Base-by-base conservation (phyloP, 345 rosid species). In the Sonneratia alba region DNA sequence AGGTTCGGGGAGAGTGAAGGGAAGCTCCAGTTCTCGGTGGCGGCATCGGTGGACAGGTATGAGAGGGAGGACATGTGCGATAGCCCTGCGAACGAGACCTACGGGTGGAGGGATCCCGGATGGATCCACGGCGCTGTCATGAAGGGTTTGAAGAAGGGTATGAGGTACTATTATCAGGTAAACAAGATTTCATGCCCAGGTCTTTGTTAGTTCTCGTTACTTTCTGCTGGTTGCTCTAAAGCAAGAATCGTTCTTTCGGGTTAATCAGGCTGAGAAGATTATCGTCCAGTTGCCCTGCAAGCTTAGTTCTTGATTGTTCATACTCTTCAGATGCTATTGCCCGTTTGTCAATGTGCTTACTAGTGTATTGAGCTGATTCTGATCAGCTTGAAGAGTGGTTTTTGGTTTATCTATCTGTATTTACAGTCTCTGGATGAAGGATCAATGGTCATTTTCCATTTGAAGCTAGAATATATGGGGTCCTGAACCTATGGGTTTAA, bases 101-200 rank as follows among this genome's bases (percentile, higher is more conserved):
- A 81, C 34, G 96, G 94, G 63, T 91, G 98, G 96, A 89, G 98
- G 74, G 98, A 93, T 84, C 96, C 97, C 8, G 96, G 98, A 34
- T 93, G 96, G 97, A 82, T 82, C 32, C 87, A 89, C 64, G 90
- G 88, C 62, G 89, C 76, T 0, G 87, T 94, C 47, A 87, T 94
- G 83, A 77, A 74, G 74, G 74, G 78, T 72, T 69, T 94, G 75
- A 86, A 88, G 80, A 78, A 68, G 38, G 97, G 96, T 10, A 57
- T 82, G 13, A 85, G 83, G 72, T 91, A 89, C 63, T 88, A 79
- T 75, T 92, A 90, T 73, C 89, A 88, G 90, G 97, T 89, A 78
- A 70, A 22, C 37, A 13, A 36, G 18, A 32, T 62, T 62, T 34
- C 32, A 56, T 56, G 62, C 32, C 22, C 57, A 19, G 57, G n/a